Base-by-base conservation (phyloP, 345 rosid genomes). In the Brassica incana region DNA sequence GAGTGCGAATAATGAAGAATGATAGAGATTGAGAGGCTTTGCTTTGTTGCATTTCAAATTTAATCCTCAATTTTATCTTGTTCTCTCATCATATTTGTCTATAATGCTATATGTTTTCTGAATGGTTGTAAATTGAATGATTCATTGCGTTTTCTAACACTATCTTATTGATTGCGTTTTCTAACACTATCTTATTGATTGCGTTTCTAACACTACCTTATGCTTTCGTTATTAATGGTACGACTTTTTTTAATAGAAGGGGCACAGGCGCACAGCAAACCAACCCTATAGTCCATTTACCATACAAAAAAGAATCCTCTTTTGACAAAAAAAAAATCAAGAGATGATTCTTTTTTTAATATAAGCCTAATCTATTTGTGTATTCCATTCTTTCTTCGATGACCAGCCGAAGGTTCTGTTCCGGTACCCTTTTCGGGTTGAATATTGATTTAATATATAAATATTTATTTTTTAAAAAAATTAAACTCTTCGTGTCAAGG, bases 1-100 rank as follows among this genome's bases (percentile, higher is more conserved):
- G 80, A 81, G 84, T 81, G 80, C 64, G 33, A 71, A 81, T 77
- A 14, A 81, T 75, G 84, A 76, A 79, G 82, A 74, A 76, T 81
- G 63, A 76, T 81, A 71, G 73, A 77, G 56, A 69, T 38, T 38
- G 70, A 38, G 70, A 66, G 70, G 40, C 45, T 69, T 79, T 74
- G 36, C 73, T 38, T 73, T 78, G 68, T 59, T 72, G 72, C 35
- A 7, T 36, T 78, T 25, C 35, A 71, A 77, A 77, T 77, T 70
- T 63, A 62, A 35, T 77, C 65, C 56, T 60, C 64, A 32, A 12
- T 62, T 76, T 43, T 14, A 40, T 67, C 45, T 76, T 60, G 52
- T 36, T 35, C 29, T 48, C 56, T 50, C 36, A 68, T 67, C 58
- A 67, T 67, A 40, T 67, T 50, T 69, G 54, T 48, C 54, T 48